Percentiles rank a stretch among this genome's conserved stretches.
Evolutionary conservation across 768 basidiomycete species (phyloP).

Genomic region (Terana coerulea): DNA sequence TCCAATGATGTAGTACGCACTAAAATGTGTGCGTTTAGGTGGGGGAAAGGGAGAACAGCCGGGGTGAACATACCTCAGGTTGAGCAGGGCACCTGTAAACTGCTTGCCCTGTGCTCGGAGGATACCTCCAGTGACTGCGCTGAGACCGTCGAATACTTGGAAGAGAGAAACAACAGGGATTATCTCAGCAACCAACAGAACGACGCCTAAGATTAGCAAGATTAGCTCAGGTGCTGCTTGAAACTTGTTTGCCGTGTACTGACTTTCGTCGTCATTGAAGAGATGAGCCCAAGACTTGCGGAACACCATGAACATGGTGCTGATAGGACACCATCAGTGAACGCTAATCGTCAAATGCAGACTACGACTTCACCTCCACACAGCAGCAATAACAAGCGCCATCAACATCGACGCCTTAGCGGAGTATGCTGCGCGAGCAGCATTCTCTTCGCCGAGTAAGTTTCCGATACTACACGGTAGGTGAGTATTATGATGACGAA

Average conservation of each 20-base stretch:
- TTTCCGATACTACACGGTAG: slow-evolving; percentile 67
- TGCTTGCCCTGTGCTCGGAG: slow-evolving; percentile 79
- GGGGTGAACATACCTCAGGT: slow-evolving; percentile 50
- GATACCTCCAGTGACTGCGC: slow-evolving; percentile 68
- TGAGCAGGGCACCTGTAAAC: slow-evolving; percentile 74
- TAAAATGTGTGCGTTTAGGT: slow-evolving; percentile 19
- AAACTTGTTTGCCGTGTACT: slow-evolving; percentile 5
- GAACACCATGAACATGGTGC: slow-evolving; percentile 40
- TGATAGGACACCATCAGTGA: slow-evolving; percentile 14
- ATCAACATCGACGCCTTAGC: slow-evolving; percentile 63
- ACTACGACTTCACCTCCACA: slow-evolving; percentile 50
- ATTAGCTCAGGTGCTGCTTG: too few relatives aligned
- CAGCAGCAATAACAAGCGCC: slow-evolving; percentile 56
- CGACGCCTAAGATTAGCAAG: slow-evolving; percentile 32
- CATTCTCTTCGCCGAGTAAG: slow-evolving; percentile 77
- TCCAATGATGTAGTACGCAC: slow-evolving; percentile 79
- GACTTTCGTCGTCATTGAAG: slow-evolving; percentile 54
- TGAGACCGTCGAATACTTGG: slow-evolving; percentile 82
- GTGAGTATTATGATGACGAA: slow-evolving; percentile 2
- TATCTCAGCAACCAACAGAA: slow-evolving; percentile 47
- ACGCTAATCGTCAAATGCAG: background rate
- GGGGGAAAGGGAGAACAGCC: background rate
- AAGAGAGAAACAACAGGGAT: slow-evolving; percentile 67
- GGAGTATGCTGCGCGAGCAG: slow-evolving; percentile 66
- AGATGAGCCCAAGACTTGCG: slow-evolving; percentile 49